Evolutionary conservation across 208 protist genomes (phyloP).

Genomic region (Lotmaria passim): DNA sequence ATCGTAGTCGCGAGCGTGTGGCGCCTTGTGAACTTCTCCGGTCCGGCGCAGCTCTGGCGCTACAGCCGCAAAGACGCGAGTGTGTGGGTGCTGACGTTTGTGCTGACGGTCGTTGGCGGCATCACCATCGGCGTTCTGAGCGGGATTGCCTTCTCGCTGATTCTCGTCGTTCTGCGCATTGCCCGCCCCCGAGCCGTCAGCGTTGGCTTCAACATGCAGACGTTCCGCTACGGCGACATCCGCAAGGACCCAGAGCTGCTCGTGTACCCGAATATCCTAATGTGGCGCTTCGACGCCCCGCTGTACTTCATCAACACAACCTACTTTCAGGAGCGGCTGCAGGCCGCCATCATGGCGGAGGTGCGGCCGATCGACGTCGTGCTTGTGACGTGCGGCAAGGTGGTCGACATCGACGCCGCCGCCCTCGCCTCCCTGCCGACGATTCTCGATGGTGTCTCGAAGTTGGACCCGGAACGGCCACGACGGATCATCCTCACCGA

Average conservation of each 20-base stretch:
- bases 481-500: conserved; percentile 54
- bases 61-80: conserved; percentile 59
- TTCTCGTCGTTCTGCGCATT: conserved; percentile 64
- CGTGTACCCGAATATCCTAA: conserved; percentile 64
- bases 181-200: conserved; percentile 54
- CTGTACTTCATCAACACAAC: conserved; percentile 60
- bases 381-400: conserved; percentile 52
- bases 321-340: conserved; percentile 57
- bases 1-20: conserved; percentile 59
- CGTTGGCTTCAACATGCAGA: conserved; percentile 62
- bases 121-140: conserved; percentile 61
- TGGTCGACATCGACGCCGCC: conserved; percentile 63
- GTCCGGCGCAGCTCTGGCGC: conserved; percentile 40
- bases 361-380: conserved; percentile 60
- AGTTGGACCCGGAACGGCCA: conserved; percentile 23
- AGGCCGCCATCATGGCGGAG: conserved; percentile 38
- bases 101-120: conserved; percentile 54
- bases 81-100: conserved; percentile 64
- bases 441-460: conserved; percentile 36
- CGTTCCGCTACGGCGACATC: conserved; percentile 54
- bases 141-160: conserved; percentile 55
- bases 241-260: conserved; percentile 63
- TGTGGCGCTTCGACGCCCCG: conserved; percentile 70
- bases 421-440: conserved; percentile 37
- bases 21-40: conserved; percentile 57